A percentile compares a stretch with the other conserved stretches of the same genome.
phyloP scores from a whole-genome alignment of 1,284 basidiomycete species.

The Cryptococcus sp. region DNA sequence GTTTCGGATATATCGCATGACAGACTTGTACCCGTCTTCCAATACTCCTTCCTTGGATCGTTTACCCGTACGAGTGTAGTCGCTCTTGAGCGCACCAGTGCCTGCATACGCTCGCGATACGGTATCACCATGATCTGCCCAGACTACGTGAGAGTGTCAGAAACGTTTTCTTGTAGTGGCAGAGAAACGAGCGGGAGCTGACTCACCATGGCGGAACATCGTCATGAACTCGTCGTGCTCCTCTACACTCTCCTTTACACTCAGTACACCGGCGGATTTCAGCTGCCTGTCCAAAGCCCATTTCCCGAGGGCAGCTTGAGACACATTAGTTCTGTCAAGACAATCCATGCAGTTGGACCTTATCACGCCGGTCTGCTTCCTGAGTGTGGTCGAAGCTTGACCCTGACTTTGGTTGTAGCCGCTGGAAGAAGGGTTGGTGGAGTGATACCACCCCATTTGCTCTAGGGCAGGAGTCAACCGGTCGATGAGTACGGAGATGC shows the following conservation, averaged over 20 bases:
- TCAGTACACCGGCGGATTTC: slow-evolving; percentile 68
- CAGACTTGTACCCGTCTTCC: slow-evolving; percentile 85
- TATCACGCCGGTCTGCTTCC: slow-evolving; percentile 53
- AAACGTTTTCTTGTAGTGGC: not conserved
- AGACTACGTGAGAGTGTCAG: slow-evolving; percentile 63
- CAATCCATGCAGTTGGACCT: slow-evolving; percentile 78
- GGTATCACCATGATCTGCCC: slow-evolving; percentile 95
- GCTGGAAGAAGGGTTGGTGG: slow-evolving; percentile 19
- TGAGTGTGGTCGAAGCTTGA: slow-evolving; percentile 22
- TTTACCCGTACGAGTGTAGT: slow-evolving; percentile 92
- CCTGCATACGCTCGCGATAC: slow-evolving; percentile 92
- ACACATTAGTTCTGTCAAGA: slow-evolving; percentile 94
- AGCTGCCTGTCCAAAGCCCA: slow-evolving; percentile 82
- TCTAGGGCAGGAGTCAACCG: slow-evolving; percentile 72
- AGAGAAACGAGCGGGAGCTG: not conserved
- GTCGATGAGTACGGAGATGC: slow-evolving; percentile 81
- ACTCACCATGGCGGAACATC: slow-evolving; percentile 84
- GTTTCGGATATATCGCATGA: slow-evolving; percentile 89
- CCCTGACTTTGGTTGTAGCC: slow-evolving; percentile 7
- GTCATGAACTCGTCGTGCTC: slow-evolving; percentile 75
- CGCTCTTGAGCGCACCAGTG: slow-evolving; percentile 94
- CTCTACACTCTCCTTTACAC: slow-evolving; percentile 69
- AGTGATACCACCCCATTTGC: slow-evolving; percentile 64
- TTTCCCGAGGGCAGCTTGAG: slow-evolving; percentile 84
- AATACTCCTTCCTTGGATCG: slow-evolving; percentile 76